A percentile compares a stretch with the other conserved stretches of the same genome.
Conservation (phyloP, 2,329 filamentous ascomycete species). For the Cladorrhinum sp. region DNA sequence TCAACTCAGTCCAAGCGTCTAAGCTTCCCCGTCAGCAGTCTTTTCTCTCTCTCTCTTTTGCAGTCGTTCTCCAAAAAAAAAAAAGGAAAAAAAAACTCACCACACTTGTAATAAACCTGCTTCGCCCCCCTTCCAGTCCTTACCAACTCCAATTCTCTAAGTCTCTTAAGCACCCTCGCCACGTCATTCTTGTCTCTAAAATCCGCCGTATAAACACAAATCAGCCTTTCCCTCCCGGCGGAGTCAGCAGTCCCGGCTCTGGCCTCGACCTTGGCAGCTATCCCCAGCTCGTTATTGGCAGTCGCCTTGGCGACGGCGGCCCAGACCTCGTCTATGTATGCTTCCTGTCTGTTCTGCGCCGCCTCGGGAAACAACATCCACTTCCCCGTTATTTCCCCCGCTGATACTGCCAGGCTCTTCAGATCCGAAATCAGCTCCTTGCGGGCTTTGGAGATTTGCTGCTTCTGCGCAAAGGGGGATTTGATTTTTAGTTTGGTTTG, state of each 20-base stretch:
- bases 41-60: not conserved
- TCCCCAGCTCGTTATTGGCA: conserved; percentile 65
- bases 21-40: not conserved
- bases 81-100: too few species aligned
- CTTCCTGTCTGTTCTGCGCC: conserved; percentile 53
- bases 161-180: conserved; percentile 58
- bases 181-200: conserved; percentile 69
- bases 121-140: conserved; percentile 35
- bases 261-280: conserved; percentile 69
- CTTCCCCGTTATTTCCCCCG: conserved; percentile 64
- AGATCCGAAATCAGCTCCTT: conserved; percentile 53
- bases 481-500: conserved; percentile 38
- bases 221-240: conserved; percentile 48
- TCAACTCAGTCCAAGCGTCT: conserved; percentile 68
- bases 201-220: conserved; percentile 77
- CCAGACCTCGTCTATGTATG: conserved; percentile 68
- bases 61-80: too few species aligned
- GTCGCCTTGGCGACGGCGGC: conserved; percentile 63
- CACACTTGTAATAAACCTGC: conserved; percentile 75
- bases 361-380: conserved; percentile 70
- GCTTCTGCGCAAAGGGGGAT: conserved; percentile 37
- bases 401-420: conserved; percentile 56
- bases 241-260: conserved; percentile 39
- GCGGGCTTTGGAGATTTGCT: conserved; percentile 49
- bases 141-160: conserved; percentile 62